Evolutionary conservation across 306 rosid genomes (phyloP), one percentile per base, ranked within the genome.

Genomic region (Potentilla sterilis): DNA sequence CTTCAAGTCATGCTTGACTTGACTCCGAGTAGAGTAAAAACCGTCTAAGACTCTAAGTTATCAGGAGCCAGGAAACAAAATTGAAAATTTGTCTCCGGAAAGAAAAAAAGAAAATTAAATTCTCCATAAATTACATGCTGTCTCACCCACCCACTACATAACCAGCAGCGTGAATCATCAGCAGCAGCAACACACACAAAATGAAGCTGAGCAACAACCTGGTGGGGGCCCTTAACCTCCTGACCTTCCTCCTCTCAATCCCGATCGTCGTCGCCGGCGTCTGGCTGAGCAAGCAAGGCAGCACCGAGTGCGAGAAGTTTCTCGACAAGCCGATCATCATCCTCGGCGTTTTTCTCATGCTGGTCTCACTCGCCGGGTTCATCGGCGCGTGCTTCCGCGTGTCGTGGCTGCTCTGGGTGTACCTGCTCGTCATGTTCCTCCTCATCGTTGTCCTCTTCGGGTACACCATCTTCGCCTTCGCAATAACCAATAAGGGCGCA

Each of bases 341-440:
- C 0, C 77, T 93, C 37, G 98, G 97, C 16, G 87, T 86, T 0
- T 89, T 90, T 71, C 88, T 91, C 4, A n/a, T 91, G 63, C 1
- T 89, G 0, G 89, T 93, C 16, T 91, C 98, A 3, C 66, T 87
- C 34, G 87, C 90, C 2, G 98, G 98, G 4, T 77, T 93, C 8
- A 28, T 93, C 64, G 98, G 98, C 46, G 91, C 91, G 12, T 93
- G 93, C 11, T 93, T 88, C 48, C 75, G 87, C 19, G 86, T 87
- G 10, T 64, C 91, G 0, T 87, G 96, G 86, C 96, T 88, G 13
- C 92, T 93, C 41, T 89, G 97, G 92, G 4, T 87, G n/a, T 89
- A 93, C 80, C 92, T 91, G 0, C 77, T 91, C 9, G 88, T 88
- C 41, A 91, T 93, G 98, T 88, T 88, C 86, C n/a, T 93, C 52